phyloP scores from a whole-genome alignment of 805 yeast species.

The Candida dendrica region DNA sequence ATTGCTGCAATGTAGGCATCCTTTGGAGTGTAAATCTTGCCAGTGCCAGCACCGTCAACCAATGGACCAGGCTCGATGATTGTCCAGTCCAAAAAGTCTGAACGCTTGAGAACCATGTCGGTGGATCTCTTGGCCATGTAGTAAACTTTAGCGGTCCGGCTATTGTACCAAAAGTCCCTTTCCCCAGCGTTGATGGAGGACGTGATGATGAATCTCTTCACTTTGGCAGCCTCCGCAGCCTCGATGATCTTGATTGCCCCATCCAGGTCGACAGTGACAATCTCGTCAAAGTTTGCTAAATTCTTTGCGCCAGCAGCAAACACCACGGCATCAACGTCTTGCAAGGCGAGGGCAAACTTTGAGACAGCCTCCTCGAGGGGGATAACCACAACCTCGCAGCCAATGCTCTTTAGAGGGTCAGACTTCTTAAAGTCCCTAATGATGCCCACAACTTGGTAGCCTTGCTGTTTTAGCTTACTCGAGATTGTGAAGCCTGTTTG shows the following conservation, averaged over 20 bases:
- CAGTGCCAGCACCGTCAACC: slow-evolving; percentile 31
- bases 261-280: slow-evolving; percentile 45
- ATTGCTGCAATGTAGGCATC: background rate
- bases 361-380: slow-evolving; percentile 21
- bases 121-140: slow-evolving; percentile 51
- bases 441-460: background rate
- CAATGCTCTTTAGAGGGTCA: background rate
- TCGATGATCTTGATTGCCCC: slow-evolving; percentile 46
- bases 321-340: slow-evolving; percentile 43
- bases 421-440: slow-evolving; percentile 1
- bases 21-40: slow-evolving; percentile 22
- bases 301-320: slow-evolving; percentile 55
- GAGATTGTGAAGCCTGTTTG: slow-evolving; percentile 39
- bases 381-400: background rate
- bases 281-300: slow-evolving; percentile 27
- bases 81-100: slow-evolving; percentile 39
- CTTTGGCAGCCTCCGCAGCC: slow-evolving; percentile 36
- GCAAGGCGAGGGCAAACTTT: slow-evolving; percentile 28
- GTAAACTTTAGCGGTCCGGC: slow-evolving; percentile 32
- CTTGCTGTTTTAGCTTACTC: slow-evolving; percentile 18
- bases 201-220: slow-evolving; percentile 38
- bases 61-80: slow-evolving; percentile 44
- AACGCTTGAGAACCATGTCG: slow-evolving; percentile 31
- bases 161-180: slow-evolving; percentile 30
- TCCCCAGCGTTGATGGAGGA: slow-evolving; percentile 44